Base-by-base conservation (phyloP, 768 basidiomycete genomes). In the Clitopilus passeckerianus region DNA sequence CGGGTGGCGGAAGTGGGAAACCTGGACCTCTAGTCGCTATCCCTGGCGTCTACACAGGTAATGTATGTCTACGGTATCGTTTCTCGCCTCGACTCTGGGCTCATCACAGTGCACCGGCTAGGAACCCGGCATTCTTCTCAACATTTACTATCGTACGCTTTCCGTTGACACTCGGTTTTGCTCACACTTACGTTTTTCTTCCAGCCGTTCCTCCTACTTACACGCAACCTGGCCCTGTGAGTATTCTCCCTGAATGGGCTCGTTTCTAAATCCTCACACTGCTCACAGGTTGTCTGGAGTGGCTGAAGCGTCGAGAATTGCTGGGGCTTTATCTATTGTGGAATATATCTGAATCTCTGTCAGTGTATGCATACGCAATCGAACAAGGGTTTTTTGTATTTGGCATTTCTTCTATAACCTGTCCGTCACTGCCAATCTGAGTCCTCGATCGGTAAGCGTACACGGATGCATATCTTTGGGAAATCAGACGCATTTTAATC, bases 11-110 rank as follows among this genome's bases (percentile, higher is more conserved):
- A 62, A 62, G 43, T 22, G 65, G 63, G 5, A 57, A 16, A 24
- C 64, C 61, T 33, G 56, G 58, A 22, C 61, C 61, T 18, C 57
- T 64, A 1, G 63, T 64, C 30, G 61, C 64, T 27, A 65, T 65
- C 27, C 64, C 64, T 2, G 64, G 64, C 5, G 64, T 65, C 20
- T 65, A 65, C 53, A 63, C 14, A 15, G 61, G 61, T 16, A 50
- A 35, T 18, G 61, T 57, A 34, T 12, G 61, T 37, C 8, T 15
- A 52, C 4, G 24, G n/a, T 2, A 5, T 20, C 14, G 4, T 53
- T 34, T 15, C 16, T 55, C 22, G 20, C 33, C 20, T 34, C 50
- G 27, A 4, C 7, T 3, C 7, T 30, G 27, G 27, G 27, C 27
- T 30, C 27, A 30, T 30, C 27, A n/a, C n/a, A 3, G 27, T 30